These are phyloP conservation scores for Physcia stellaris DNA, from an alignment of 495 filamentous ascomycete species.

Conservation along the genomic window DNA sequence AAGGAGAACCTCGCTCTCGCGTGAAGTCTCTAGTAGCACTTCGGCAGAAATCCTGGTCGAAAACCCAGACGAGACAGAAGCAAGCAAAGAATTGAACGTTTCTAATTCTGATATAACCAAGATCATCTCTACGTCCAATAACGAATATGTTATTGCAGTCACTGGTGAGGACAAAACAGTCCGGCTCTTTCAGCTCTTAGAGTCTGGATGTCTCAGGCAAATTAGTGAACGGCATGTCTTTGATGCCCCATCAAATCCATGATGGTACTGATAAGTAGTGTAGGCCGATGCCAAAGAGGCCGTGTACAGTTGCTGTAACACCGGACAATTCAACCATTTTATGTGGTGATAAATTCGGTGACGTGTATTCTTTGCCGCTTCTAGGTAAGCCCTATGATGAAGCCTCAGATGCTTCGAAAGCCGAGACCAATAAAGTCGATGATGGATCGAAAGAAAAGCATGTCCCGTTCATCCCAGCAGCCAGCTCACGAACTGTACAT, in stretches of 20 bases:
- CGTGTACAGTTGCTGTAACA: conserved; percentile 58
- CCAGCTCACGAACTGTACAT: conserved; percentile 68
- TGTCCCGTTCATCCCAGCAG: conserved; percentile 40
- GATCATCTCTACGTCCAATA: no score
- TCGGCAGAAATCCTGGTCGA: conserved; percentile 14
- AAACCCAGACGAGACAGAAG: no score
- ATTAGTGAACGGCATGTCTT: conserved; percentile 55
- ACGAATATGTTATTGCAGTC: conserved; percentile 53
- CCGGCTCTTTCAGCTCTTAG: conserved; percentile 58
- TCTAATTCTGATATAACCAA: no score
- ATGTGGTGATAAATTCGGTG: conserved; percentile 85
- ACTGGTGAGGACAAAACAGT: conserved; percentile 85
- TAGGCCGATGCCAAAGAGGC: conserved; percentile 82
- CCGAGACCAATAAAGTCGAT: not conserved
- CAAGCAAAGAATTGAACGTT: no score
- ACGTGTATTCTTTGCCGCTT: conserved; percentile 83
- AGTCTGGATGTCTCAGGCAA: conserved; percentile 45
- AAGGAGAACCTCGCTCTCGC: conserved; percentile 28
- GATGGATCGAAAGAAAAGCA: conserved; percentile 1
- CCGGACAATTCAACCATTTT: conserved; percentile 56
- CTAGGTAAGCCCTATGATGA: conserved; percentile 18
- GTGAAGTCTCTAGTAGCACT: conserved; percentile 9
- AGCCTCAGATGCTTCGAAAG: not conserved
- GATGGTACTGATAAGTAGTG: conserved; percentile 12
- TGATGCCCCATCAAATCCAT: not conserved